Base-by-base conservation (phyloP, 331 rosid genomes). In the Dryas integrifolia region DNA sequence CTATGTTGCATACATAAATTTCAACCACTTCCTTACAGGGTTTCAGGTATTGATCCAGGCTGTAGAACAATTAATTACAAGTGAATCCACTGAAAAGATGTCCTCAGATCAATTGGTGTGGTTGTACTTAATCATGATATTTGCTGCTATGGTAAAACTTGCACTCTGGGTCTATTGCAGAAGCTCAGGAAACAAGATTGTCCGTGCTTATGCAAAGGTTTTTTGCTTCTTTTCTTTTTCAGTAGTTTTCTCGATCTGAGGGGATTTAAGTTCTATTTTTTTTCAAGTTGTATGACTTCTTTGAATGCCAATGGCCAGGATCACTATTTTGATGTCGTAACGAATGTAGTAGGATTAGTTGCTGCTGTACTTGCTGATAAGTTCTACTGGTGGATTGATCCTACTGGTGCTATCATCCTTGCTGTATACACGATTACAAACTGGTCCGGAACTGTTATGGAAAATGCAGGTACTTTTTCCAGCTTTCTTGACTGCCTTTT, bases 361-460 rank as follows among this genome's bases (percentile, higher is more conserved):
- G 96, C 98, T 7, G 98, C 98, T n/a, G 85, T 92, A 67, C 96
- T 91, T 68, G 99, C 96, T 67, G 89, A 95, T 78, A 68, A 82
- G 76, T 85, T 53, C 77, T 82, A 80, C 69, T 95, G 98, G 98
- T 95, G 98, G 97, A 84, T 91, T 46, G 98, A 95, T 72, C 98
- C 98, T 2, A 4, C 69, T 45, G 97, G 98, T 69, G 98, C 98
- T 76, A 88, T 91, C 75, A 30, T 85, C 82, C 90, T 95, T 80
- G 98, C 98, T 18, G 0, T 95, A 16, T 95, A 95, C 81, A 95
- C 93, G 15, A 89, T 91, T 16, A 2, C 79, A 76, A 91, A 89
- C 72, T 95, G 97, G 97, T 95, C 97, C 18, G 82, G 80, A 79
- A 91, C 97, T 58, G 97, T 95, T 46, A 77, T 86, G 76, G 97